These are phyloP conservation scores for Trichocladium uniseriatum DNA, from an alignment of 495 filamentous ascomycete species.

Conservation along the genomic window DNA sequence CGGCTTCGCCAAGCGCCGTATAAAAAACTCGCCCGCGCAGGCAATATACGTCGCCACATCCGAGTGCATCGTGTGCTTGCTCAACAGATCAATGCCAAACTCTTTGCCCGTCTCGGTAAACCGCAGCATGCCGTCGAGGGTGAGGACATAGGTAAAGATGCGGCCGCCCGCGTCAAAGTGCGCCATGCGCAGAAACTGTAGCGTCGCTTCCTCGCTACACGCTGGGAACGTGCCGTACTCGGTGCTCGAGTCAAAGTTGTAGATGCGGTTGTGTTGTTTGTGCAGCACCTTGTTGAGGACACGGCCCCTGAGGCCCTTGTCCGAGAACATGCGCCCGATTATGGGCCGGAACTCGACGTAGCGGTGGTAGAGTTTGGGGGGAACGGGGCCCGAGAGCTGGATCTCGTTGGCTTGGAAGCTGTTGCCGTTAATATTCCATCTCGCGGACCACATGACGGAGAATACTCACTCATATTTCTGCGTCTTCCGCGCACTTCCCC, in stretches of 20 bases:
- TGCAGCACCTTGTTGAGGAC: constrained; percentile 77
- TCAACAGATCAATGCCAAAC: constrained; percentile 83
- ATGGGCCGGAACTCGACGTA: constrained; percentile 90
- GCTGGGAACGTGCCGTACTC: constrained; percentile 49
- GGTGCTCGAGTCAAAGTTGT: constrained; percentile 73
- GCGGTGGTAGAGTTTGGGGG: constrained; percentile 68
- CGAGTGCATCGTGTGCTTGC: constrained; percentile 93
- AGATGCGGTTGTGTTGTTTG: constrained; percentile 79
- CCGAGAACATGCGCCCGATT: constrained; percentile 79
- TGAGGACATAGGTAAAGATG: constrained; percentile 87
- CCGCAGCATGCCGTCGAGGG: constrained; percentile 71
- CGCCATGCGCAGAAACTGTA: constrained; percentile 75
- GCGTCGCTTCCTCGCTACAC: constrained; percentile 51
- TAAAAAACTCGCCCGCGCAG: constrained; percentile 86
- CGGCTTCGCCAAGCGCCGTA: constrained; percentile 48
- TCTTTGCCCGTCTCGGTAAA: constrained; percentile 95
- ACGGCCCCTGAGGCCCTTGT: constrained; percentile 61
- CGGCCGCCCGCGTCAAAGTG: constrained; percentile 77
- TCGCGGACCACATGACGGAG: background rate
- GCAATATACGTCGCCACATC: constrained; percentile 84
- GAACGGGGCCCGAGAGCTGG: constrained; percentile 76
- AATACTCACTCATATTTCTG: constrained; percentile 62
- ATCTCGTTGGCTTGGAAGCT: constrained; percentile 93
- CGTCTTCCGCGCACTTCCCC: constrained; percentile 36
- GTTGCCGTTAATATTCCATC: constrained; percentile 1